These are phyloP conservation scores for Gastrolobium bilobum DNA, from an alignment of 306 rosid genomes.

Conservation along the genomic window DNA sequence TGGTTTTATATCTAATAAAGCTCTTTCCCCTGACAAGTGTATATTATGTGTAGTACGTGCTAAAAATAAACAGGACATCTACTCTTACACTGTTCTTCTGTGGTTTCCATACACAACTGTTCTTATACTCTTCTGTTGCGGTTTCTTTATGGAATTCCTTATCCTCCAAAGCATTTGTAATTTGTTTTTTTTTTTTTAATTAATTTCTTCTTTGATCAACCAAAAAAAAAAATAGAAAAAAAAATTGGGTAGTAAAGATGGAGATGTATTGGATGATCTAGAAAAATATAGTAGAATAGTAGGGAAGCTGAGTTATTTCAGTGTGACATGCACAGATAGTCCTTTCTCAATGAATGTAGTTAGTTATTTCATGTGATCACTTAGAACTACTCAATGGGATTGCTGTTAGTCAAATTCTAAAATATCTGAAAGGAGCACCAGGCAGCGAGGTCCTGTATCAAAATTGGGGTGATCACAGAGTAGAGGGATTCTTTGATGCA, in stretches of 20 bases:
- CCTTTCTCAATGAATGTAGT: slow-evolving; percentile 22
- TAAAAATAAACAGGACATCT: not conserved
- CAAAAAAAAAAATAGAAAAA: not conserved
- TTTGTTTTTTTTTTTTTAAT: slow-evolving; percentile 25
- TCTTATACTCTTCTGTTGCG: not conserved
- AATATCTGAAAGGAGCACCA: slow-evolving; percentile 25
- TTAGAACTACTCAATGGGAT: slow-evolving; percentile 1
- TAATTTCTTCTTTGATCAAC: slow-evolving; percentile 8
- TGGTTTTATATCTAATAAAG: slow-evolving; percentile 14
- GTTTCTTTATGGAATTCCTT: slow-evolving; percentile 29
- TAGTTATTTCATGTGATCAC: slow-evolving; percentile 9
- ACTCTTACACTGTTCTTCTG: slow-evolving; percentile 23
- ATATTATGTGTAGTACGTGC: slow-evolving; percentile 24
- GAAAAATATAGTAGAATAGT: not conserved
- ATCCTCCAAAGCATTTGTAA: not conserved
- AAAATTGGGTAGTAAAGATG: slow-evolving; percentile 4
- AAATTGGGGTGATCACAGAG: not conserved
- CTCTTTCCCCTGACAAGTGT: not conserved
- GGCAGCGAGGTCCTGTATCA: not conserved
- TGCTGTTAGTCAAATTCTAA: not conserved
- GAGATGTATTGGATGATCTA: slow-evolving; percentile 9
- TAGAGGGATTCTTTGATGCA: slow-evolving; percentile 21
- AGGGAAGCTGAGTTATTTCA: slow-evolving; percentile 25
- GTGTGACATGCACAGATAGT: not conserved
- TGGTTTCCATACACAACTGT: slow-evolving; percentile 6